Evolutionary conservation across 805 yeast species (phyloP).

Genomic region (Saccharomycopsis sp.): DNA sequence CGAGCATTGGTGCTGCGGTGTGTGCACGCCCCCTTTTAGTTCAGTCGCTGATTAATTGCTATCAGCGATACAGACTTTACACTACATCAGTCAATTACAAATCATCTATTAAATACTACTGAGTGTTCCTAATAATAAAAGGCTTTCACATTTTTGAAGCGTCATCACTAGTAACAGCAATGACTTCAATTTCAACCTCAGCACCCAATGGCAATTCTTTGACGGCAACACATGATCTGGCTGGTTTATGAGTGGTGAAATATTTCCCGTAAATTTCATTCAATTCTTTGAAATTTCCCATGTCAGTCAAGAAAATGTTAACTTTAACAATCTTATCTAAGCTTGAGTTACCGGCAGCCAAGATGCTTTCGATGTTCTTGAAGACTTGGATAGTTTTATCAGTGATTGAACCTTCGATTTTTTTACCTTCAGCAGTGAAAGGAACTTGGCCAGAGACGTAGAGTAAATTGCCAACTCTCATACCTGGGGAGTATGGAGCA

Average conservation of each 20-base stretch:
- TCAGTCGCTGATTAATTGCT: no score
- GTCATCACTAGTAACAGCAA: conserved; percentile 47
- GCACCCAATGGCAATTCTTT: conserved; percentile 83
- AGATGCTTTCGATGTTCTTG: conserved; percentile 59
- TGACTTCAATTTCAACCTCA: conserved; percentile 83
- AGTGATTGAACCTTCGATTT: conserved; percentile 67
- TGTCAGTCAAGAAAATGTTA: conserved; percentile 86
- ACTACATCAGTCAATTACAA: no score
- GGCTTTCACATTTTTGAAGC: conserved; percentile 3
- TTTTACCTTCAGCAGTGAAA: conserved; percentile 72
- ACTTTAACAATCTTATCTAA: conserved; percentile 79
- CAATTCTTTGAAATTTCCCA: conserved; percentile 76
- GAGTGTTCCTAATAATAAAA: neutral
- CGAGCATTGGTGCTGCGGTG: no score
- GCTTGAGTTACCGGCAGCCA: conserved; percentile 80
- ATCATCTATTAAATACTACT: neutral
- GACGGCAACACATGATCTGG: conserved; percentile 97
- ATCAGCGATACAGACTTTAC: no score
- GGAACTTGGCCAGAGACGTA: conserved; percentile 97
- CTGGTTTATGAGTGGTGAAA: conserved; percentile 78
- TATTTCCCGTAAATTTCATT: conserved; percentile 77
- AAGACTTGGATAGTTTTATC: conserved; percentile 74
- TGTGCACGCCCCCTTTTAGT: no score
- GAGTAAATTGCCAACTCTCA: conserved; percentile 80
- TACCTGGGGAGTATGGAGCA: conserved; percentile 93